phyloP scores from a whole-genome alignment of 73 alveolate genomes.

The Uronychia binucleata region DNA sequence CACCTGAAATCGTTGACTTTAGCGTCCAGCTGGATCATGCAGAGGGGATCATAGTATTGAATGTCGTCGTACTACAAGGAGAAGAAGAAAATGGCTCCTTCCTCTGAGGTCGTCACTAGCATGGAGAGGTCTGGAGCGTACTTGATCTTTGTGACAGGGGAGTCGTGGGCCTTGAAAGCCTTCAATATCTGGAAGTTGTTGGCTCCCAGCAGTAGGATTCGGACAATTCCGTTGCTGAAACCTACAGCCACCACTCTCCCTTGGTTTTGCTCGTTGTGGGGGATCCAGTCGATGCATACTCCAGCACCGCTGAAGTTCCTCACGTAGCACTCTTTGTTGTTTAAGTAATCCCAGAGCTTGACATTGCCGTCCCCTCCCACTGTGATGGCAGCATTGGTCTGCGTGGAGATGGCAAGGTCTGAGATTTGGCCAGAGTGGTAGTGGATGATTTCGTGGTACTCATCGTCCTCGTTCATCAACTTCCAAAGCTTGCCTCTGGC shows the following conservation, averaged over 20 bases:
- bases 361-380: conserved; percentile 93
- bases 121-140: conserved; percentile 63
- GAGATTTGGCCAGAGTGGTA: conserved; percentile 87
- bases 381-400: conserved; percentile 84
- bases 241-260: conserved; percentile 88
- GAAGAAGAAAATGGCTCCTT: conserved; percentile 82
- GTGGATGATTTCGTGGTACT: conserved; percentile 71
- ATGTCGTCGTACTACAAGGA: conserved; percentile 49
- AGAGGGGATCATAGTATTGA: conserved; percentile 67
- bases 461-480: conserved; percentile 77
- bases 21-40: conserved; percentile 60
- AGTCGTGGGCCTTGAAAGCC: conserved; percentile 81
- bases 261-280: conserved; percentile 68
- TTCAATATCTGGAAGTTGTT: conserved; percentile 57
- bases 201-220: conserved; percentile 66
- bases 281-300: conserved; percentile 78
- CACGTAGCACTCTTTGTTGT: conserved; percentile 75
- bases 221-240: conserved; percentile 76
- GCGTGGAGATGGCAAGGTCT: conserved; percentile 78
- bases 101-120: conserved; percentile 68
- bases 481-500: conserved; percentile 93
- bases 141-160: conserved; percentile 64
- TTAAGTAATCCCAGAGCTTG: conserved; percentile 88
- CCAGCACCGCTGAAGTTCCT: conserved; percentile 74
- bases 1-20: conserved; percentile 68